Conservation (phyloP, 2,329 filamentous ascomycete genomes). For the Diaporthe amygdali region DNA sequence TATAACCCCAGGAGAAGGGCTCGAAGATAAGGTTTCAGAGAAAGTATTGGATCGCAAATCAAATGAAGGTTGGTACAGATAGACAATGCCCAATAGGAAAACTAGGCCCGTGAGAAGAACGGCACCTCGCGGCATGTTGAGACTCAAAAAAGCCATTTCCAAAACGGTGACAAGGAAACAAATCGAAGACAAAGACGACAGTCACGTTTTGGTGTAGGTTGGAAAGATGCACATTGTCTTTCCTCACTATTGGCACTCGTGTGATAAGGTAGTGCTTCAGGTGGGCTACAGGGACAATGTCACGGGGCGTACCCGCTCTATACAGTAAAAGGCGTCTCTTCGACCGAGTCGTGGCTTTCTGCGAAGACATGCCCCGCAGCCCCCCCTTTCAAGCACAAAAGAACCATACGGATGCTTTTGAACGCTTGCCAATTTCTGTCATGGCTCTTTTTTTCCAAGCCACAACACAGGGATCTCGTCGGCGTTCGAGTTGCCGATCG, state of each 20-base stretch:
- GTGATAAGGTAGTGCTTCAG: background rate
- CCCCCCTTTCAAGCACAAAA: background rate
- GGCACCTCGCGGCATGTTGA: background rate
- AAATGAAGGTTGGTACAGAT: background rate
- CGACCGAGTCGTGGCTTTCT: background rate
- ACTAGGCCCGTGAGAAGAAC: background rate
- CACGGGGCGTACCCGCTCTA: background rate
- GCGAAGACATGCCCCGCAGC: background rate
- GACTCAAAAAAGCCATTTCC: background rate
- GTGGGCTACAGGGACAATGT: too few relatives aligned
- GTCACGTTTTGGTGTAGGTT: background rate
- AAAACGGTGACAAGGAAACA: too few relatives aligned
- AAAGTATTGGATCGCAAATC: background rate
- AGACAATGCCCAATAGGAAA: background rate
- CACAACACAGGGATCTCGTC: background rate
- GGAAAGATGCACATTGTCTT: background rate
- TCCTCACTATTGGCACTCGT: background rate
- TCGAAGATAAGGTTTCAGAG: background rate
- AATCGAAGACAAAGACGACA: background rate
- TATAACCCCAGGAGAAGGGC: background rate
- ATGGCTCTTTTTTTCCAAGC: background rate
- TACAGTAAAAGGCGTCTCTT: background rate
- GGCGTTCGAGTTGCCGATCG: background rate
- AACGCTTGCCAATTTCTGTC: background rate
- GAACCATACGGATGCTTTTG: background rate